Percentiles rank a stretch among this genome's conserved stretches.
Conservation (phyloP, 495 filamentous ascomycete species). For the Tetracladium setigerum region DNA sequence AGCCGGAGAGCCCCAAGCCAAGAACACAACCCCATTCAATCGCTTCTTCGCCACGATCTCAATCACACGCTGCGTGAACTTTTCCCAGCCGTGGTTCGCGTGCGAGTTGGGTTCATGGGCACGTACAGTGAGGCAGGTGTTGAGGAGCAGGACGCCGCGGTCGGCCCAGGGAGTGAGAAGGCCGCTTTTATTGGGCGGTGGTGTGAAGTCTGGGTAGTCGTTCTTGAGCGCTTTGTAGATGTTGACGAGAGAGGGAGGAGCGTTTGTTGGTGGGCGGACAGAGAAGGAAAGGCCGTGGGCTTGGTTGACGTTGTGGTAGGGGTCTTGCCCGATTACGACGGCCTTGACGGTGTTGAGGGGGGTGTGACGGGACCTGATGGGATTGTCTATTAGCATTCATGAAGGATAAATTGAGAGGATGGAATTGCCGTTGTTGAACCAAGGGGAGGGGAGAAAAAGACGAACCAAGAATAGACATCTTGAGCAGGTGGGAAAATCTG, state of each 20-base stretch:
- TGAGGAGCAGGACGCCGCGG: conserved; percentile 82
- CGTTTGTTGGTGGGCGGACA: conserved; percentile 78
- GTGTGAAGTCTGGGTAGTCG: conserved; percentile 74
- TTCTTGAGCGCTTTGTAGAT: conserved; percentile 82
- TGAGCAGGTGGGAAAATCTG: conserved; percentile 77
- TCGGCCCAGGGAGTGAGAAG: conserved; percentile 90
- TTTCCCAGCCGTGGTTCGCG: conserved; percentile 79
- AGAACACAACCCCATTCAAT: conserved; percentile 77
- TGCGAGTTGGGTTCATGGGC: conserved; percentile 82
- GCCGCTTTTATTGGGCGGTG: conserved; percentile 69
- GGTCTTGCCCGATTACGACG: conserved; percentile 92
- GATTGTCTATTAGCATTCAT: not conserved
- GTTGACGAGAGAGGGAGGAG: conserved; percentile 81
- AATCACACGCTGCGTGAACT: conserved; percentile 83
- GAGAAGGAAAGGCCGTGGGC: conserved; percentile 95
- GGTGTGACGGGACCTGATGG: conserved; percentile 74
- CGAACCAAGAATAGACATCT: conserved; percentile 93
- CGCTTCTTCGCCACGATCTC: conserved; percentile 72
- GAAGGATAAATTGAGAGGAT: not conserved
- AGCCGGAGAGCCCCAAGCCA: conserved; percentile 86
- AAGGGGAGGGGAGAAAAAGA: not conserved
- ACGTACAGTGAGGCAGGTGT: conserved; percentile 87
- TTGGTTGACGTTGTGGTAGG: conserved; percentile 93
- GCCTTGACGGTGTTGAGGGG: conserved; percentile 79
- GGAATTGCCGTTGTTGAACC: not conserved